Base-by-base conservation (phyloP, 345 rosid species). In the Salix udensis region DNA sequence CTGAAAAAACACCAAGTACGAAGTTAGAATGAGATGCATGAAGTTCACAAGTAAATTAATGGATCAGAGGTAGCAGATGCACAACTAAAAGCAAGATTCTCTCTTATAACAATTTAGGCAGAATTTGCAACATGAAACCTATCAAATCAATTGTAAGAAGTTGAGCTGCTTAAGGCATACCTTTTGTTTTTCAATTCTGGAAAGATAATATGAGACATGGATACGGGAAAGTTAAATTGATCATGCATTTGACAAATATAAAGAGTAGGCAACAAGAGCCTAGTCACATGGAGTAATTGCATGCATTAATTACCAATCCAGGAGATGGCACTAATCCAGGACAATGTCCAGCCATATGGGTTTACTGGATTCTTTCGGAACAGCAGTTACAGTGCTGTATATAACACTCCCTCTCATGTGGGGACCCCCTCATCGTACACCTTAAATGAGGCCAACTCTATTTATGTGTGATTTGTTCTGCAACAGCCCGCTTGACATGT, bases 1-100 rank as follows among this genome's bases (percentile, higher is more conserved):
- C 98, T 96, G 84, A 78, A 84, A 34, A 73, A 52, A 42, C 34
- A 44, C 4, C 52, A 36, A 42, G 36, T 12, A 40, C 52, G 14
- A 48, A 65, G 13, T 74, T 53, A 61, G 48, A 70, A 48, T 50
- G 42, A 36, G 68, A 53, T 48, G 58, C 70, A 65, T 66, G 6
- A 12, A 9, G 58, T 77, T 71, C 21, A 40, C 39, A 21, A 72
- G 46, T 44, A 66, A 61, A 50, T 64, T 62, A 64, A 26, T 46
- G 31, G 37, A 23, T 30, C 31, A 44, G 58, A 39, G 30, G 18
- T 18, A 68, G 13, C 39, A 36, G 64, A 37, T 10, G 44, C 50
- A 40, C 18, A 12, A 58, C 55, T 39, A 39, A 26, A 24, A 18
- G 16, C 26, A 24, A 34, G 26, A 58, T 23, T 23, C 5, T n/a